Conservation (phyloP, 148 eudicot species). For the Vaccinium corymbosum region DNA sequence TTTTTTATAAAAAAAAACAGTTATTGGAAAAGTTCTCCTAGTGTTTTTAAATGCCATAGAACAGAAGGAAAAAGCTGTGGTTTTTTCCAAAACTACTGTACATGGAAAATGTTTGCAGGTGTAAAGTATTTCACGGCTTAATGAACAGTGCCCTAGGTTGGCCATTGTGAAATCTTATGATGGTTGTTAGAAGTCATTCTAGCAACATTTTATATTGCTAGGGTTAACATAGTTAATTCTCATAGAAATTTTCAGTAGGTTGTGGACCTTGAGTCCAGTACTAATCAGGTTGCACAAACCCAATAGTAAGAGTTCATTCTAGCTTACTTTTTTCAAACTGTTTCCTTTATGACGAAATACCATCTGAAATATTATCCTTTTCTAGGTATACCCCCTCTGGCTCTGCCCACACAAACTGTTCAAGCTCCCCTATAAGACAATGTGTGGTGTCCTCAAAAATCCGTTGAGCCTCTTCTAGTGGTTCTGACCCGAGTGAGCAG, state of each 20-base stretch:
- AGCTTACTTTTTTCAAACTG: not conserved
- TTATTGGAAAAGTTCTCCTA: not conserved
- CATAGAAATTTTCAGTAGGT: not conserved
- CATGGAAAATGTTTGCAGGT: not conserved
- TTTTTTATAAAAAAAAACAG: not conserved
- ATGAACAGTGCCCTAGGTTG: not conserved
- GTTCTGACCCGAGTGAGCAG: no score
- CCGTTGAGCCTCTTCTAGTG: no score
- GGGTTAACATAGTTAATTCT: not conserved
- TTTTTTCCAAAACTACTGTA: not conserved
- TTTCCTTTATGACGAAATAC: not conserved
- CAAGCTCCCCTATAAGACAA: slow-evolving; percentile 70
- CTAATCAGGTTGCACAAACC: not conserved
- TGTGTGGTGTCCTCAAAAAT: no score
- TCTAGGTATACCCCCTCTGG: slow-evolving; percentile 83
- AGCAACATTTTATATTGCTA: not conserved
- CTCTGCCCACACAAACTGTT: slow-evolving; percentile 83
- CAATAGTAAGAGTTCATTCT: not conserved
- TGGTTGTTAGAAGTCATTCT: not conserved
- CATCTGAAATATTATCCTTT: not conserved
- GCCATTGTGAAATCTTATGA: not conserved
- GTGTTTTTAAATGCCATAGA: not conserved
- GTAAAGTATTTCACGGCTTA: not conserved
- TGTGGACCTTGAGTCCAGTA: not conserved
- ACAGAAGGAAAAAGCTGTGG: not conserved